These are phyloP conservation scores for Saccharomycopsis schoenii DNA, from an alignment of 805 yeast species.

Conservation along the genomic window DNA sequence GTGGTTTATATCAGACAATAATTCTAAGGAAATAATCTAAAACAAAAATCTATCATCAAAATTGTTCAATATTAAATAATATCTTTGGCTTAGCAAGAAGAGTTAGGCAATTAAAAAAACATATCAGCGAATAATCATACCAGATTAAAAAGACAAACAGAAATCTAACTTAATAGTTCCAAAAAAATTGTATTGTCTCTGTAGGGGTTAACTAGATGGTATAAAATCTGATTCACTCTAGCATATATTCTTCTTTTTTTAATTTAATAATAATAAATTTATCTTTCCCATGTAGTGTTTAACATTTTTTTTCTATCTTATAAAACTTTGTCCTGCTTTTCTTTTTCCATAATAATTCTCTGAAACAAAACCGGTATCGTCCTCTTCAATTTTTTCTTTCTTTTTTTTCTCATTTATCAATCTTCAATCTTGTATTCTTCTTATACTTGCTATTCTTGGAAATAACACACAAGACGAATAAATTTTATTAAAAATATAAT, in stretches of 20 bases:
- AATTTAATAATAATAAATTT: not conserved
- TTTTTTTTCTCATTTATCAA: not conserved
- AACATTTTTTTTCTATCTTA: not conserved
- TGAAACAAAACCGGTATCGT: not conserved
- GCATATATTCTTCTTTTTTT: not conserved
- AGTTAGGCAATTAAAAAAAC: not conserved
- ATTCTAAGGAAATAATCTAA: not conserved
- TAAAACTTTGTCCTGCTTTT: not conserved
- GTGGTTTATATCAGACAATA: not conserved
- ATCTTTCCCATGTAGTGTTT: not conserved
- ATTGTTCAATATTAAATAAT: not conserved
- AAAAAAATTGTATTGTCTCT: not conserved
- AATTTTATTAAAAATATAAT: not conserved
- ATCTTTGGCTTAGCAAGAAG: not conserved
- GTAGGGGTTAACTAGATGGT: not conserved
- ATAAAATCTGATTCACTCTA: not conserved
- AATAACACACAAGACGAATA: not conserved
- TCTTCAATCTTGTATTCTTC: not conserved
- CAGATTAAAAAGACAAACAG: not conserved
- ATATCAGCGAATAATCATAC: not conserved
- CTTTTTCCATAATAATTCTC: not conserved
- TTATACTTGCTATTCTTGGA: not conserved
- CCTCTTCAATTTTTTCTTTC: not conserved
- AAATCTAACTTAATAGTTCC: not conserved
- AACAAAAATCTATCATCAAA: constrained; percentile 1